Base-by-base conservation (phyloP, 2,329 filamentous ascomycete genomes). In the Trichoderma afroharzianum region DNA sequence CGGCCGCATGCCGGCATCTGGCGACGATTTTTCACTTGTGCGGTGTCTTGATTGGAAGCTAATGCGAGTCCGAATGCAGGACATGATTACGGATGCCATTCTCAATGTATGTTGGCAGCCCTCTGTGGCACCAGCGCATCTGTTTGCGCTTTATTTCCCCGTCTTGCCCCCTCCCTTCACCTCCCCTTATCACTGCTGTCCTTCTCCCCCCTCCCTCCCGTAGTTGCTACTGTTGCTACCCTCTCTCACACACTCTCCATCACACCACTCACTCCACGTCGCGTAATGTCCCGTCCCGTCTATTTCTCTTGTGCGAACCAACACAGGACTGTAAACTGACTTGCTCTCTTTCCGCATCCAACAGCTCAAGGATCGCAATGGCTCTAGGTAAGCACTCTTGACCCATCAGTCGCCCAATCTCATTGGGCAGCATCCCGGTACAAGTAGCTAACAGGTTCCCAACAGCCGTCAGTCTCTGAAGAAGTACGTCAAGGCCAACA, bases 61-160 rank as follows among this genome's bases (percentile, higher is more conserved):
- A 70, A 69, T 70, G 59, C 61, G 68, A 62, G 30, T 2, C 33
- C 33, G 30, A 86, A 36, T 78, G 43, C 73, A 90, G 88, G 87
- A 88, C 78, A 90, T 90, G 88, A 90, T 90, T 79, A 88, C 84
- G 68, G 87, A 90, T 79, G 88, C 87, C 69, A 90, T 90, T 78
- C 80, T 88, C 79, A 84, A 85, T 81, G 88, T 90, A 89, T 80
- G 84, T 86, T 77, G 74, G 72, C 68, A 59, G 39, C 58, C 66
- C 57, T 63, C 63, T 73, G 75, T 76, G 75, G 76, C 76, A 73
- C 67, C 63, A 67, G 32, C 70, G 63, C 70, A 72, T 68, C 55
- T 67, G 43, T 62, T 57, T 68, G 63, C 57, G 63, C 62, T 62
- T 55, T 39, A 61, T 43, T 53, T 30, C 30, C 64, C 63, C 39